These are phyloP conservation scores for Russula brevipes DNA, from an alignment of 768 basidiomycete species.

Conservation along the genomic window DNA sequence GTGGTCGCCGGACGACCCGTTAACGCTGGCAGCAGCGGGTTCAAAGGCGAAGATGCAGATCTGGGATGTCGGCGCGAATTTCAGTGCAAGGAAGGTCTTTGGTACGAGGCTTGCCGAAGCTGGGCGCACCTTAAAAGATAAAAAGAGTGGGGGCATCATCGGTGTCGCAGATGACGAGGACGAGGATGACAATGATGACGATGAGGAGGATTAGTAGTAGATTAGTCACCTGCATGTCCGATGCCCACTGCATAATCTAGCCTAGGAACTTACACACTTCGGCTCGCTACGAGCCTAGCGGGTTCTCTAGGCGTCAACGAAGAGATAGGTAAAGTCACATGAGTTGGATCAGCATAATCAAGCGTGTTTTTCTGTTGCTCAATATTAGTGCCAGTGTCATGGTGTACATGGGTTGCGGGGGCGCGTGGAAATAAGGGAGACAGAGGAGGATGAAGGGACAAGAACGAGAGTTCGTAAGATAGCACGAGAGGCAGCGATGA, in stretches of 20 bases:
- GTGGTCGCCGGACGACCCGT: conserved; percentile 92
- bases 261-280: conserved; percentile 6
- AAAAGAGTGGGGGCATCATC: conserved; percentile 58
- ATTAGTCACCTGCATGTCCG: not conserved
- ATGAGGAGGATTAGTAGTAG: conserved; percentile 37
- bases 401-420: too few relatives aligned
- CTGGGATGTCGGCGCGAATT: conserved; percentile 89
- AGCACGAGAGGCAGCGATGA: too few relatives aligned
- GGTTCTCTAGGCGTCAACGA: too few relatives aligned
- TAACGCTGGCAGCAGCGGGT: conserved; percentile 91
- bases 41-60: conserved; percentile 91
- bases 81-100: conserved; percentile 78
- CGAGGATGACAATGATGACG: conserved; percentile 50
- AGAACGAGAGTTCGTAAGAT: too few relatives aligned
- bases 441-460: too few relatives aligned
- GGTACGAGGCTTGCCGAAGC: conserved; percentile 69
- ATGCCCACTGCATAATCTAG: not conserved
- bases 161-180: conserved; percentile 69
- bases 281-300: not conserved
- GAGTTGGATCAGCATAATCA: too few relatives aligned
- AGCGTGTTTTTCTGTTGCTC: too few relatives aligned
- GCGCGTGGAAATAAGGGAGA: too few relatives aligned
- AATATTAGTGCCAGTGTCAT: too few relatives aligned
- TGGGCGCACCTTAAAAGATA: conserved; percentile 64
- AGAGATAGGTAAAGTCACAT: too few relatives aligned